These are phyloP conservation scores for Mangifera indica DNA, from an alignment of 345 rosid genomes.

Conservation along the genomic window DNA sequence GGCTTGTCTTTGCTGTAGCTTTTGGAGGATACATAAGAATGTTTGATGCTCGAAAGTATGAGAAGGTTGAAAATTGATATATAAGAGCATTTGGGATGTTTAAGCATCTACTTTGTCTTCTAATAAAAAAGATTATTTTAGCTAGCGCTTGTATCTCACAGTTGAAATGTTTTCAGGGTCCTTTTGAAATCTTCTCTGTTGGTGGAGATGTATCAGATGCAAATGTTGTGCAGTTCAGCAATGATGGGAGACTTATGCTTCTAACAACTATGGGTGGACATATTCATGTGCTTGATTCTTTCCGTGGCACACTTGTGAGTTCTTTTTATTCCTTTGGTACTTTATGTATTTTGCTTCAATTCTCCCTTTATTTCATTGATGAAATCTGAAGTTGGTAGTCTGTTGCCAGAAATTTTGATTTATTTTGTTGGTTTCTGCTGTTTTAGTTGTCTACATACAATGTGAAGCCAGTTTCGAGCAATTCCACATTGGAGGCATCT, in stretches of 20 bases:
- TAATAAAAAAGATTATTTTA: background rate
- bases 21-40: slow-evolving; percentile 90
- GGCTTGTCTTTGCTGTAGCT: slow-evolving; percentile 83
- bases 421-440: slow-evolving; percentile 17
- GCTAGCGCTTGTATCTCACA: slow-evolving; percentile 18
- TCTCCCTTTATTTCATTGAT: background rate
- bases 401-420: background rate
- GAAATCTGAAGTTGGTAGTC: background rate
- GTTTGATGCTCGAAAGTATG: slow-evolving; percentile 92
- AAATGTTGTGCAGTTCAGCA: slow-evolving; percentile 84
- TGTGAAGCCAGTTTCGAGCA: slow-evolving; percentile 77
- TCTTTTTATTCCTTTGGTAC: background rate
- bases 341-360: background rate
- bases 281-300: slow-evolving; percentile 88
- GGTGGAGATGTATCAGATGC: slow-evolving; percentile 89
- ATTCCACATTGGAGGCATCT: slow-evolving; percentile 88
- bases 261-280: slow-evolving; percentile 88
- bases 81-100: slow-evolving; percentile 4
- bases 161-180: slow-evolving; percentile 50
- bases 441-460: slow-evolving; percentile 71
- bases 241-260: slow-evolving; percentile 89
- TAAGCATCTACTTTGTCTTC: background rate
- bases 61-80: slow-evolving; percentile 59
- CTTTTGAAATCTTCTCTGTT: slow-evolving; percentile 82
- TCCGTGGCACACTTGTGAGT: slow-evolving; percentile 86